A percentile compares a stretch with the other conserved stretches of the same genome.
Evolutionary conservation across 257 asterid genomes (phyloP).

Genomic region (Apocynum venetum): DNA sequence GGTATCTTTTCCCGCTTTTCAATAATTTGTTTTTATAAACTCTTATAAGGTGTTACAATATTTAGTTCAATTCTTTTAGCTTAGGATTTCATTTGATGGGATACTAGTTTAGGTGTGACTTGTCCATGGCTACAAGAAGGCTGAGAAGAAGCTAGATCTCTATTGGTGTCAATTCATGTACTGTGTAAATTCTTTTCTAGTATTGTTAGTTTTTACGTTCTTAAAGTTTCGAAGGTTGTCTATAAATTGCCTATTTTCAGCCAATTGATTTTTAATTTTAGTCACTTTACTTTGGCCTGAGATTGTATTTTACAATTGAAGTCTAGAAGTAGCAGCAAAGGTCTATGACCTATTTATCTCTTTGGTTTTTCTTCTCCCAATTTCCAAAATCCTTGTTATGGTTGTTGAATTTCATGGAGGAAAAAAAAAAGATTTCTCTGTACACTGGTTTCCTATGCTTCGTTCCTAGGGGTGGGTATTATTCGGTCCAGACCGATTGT

Average conservation of each 20-base stretch:
- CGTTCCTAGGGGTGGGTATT: neutral
- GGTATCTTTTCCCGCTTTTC: neutral
- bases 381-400: neutral
- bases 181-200: neutral
- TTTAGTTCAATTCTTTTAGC: neutral
- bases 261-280: too few relatives aligned
- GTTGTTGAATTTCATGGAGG: neutral
- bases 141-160: neutral
- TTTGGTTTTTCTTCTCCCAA: neutral
- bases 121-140: neutral
- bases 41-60: neutral
- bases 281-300: neutral
- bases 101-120: neutral
- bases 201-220: neutral
- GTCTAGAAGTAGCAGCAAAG: neutral
- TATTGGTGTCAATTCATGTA: neutral
- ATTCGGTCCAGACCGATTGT: too few relatives aligned
- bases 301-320: too few relatives aligned
- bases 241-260: neutral
- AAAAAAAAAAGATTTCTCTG: too few relatives aligned
- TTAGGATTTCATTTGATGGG: neutral
- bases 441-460: neutral
- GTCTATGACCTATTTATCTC: neutral
- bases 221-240: neutral
- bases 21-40: neutral